phyloP scores from a whole-genome alignment of 1,284 basidiomycete genomes.

The Microbotryomycetes sp. region DNA sequence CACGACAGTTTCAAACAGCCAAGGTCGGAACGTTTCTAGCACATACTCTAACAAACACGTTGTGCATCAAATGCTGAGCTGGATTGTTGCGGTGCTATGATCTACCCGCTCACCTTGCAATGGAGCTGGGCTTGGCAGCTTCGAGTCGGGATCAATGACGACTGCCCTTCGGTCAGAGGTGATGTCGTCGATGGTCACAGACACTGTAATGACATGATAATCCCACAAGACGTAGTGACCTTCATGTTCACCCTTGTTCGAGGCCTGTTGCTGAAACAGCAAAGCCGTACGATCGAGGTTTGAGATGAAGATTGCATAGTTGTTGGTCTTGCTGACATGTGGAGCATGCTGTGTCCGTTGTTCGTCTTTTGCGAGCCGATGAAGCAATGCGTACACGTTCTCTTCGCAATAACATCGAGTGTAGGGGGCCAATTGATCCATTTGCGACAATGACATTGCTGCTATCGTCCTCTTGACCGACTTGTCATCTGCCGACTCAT shows the following conservation, averaged over 20 bases:
- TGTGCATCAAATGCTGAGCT: conserved; percentile 12
- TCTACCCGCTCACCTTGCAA: conserved; percentile 52
- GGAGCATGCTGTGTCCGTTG: too few species aligned
- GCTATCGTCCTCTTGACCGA: too few species aligned
- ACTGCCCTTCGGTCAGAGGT: not conserved
- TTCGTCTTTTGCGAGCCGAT: conserved; percentile 44
- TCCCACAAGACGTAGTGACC: conserved; percentile 58
- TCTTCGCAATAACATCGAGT: conserved; percentile 58
- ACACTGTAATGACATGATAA: conserved; percentile 61
- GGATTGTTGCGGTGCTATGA: conserved; percentile 46
- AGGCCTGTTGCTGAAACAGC: conserved; percentile 57
- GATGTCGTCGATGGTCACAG: conserved; percentile 42
- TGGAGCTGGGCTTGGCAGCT: conserved; percentile 54
- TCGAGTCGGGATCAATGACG: conserved; percentile 54
- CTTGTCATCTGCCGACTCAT: too few species aligned
- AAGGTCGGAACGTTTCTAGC: conserved; percentile 51
- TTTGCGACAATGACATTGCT: too few species aligned
- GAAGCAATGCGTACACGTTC: conserved; percentile 58
- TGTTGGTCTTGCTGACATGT: too few species aligned
- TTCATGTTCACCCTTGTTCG: conserved; percentile 34
- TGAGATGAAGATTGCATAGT: conserved; percentile 59
- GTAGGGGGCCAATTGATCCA: conserved; percentile 18
- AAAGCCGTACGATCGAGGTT: conserved; percentile 56
- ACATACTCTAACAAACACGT: conserved; percentile 50
- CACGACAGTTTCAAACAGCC: too few species aligned